Conservation (phyloP, 805 yeast species). For the Candida sphagnicola region DNA sequence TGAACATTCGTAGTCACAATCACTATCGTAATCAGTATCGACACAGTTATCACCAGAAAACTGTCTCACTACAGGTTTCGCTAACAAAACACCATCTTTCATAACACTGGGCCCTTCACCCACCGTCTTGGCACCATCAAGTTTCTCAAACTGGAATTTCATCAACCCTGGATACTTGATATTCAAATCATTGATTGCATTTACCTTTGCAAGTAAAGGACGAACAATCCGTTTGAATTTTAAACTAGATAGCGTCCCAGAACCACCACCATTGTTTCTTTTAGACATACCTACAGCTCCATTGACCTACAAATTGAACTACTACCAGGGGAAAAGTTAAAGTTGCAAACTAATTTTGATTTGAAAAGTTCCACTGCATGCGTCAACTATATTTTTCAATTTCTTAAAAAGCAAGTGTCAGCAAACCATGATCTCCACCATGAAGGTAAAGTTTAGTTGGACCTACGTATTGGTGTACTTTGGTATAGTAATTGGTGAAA, state of each 20-base stretch:
- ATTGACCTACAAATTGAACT: neutral
- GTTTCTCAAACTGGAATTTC: constrained; percentile 8
- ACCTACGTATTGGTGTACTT: neutral
- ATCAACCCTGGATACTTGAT: constrained; percentile 22
- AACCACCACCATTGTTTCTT: neutral
- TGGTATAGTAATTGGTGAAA: neutral
- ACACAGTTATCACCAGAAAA: no score
- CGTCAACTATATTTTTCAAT: neutral
- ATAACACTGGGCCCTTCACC: neutral
- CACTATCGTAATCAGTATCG: constrained; percentile 2
- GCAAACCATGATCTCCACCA: neutral
- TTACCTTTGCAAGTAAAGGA: constrained; percentile 35
- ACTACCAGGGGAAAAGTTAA: neutral
- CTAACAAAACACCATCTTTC: no score
- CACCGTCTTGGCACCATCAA: neutral
- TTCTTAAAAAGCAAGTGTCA: neutral
- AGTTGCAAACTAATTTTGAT: neutral
- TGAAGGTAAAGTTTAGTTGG: neutral
- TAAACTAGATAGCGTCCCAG: neutral
- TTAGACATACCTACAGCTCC: neutral
- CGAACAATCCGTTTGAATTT: constrained; percentile 30
- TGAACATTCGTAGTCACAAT: constrained; percentile 4
- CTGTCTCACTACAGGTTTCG: no score
- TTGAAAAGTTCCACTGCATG: no score
- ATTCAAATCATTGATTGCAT: constrained; percentile 25